Evolutionary conservation across 2,329 filamentous ascomycete species (phyloP).

Genomic region (Colletotrichum kahawae): DNA sequence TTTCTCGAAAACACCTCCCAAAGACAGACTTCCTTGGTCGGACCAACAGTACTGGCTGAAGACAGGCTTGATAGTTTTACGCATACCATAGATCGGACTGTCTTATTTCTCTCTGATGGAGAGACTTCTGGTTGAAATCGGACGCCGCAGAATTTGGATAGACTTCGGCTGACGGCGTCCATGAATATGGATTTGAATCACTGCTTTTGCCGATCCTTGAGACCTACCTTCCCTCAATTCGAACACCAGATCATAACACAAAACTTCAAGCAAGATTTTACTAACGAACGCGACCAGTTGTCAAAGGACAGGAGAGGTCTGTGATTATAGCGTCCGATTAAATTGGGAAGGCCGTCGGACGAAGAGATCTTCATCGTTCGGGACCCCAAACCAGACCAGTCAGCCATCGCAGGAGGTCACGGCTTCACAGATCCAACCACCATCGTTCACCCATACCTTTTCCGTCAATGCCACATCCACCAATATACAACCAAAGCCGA

Average conservation of each 20-base stretch:
- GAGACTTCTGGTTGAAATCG: neutral
- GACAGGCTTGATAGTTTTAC: neutral
- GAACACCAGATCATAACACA: neutral
- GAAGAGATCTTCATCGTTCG: conserved; percentile 52
- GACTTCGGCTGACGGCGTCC: neutral
- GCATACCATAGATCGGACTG: neutral
- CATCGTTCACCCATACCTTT: conserved; percentile 37
- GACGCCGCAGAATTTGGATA: neutral
- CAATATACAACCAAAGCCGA: neutral
- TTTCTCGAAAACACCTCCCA: neutral
- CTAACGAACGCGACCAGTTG: conserved; percentile 48
- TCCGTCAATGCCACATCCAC: neutral
- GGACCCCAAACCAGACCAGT: conserved; percentile 26
- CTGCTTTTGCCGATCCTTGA: neutral
- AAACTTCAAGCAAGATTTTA: neutral
- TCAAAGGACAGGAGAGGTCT: conserved; percentile 71
- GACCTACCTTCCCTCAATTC: neutral
- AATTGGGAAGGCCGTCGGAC: conserved; percentile 80
- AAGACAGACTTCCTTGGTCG: neutral
- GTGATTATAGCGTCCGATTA: conserved; percentile 81
- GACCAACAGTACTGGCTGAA: neutral
- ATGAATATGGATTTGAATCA: neutral
- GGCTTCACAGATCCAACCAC: conserved; percentile 35
- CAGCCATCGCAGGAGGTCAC: conserved; percentile 29
- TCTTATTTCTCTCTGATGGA: neutral